Evolutionary conservation across 208 protist species (phyloP), one percentile per base, ranked within the genome.

Genomic region (Wallacemonas sp.): DNA sequence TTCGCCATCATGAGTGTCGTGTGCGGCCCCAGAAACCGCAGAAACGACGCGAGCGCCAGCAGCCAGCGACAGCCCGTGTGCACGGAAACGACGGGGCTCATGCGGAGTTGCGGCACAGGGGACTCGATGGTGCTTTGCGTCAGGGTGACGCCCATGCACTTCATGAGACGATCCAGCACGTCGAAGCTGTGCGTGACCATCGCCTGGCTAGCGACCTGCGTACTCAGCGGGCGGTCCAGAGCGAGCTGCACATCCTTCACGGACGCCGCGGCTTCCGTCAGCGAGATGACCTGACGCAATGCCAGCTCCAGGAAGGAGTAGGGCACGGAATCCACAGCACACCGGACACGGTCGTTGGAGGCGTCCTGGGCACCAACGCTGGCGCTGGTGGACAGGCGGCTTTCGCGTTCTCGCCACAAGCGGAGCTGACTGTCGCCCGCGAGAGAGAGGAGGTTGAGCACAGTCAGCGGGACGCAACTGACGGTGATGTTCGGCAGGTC

Each of bases 1-100:
- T 94, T 94, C 14, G 88, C 72, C n/a, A 85, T 87, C 24, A 94
- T 81, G 11, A 88, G 60, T 1, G 87, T 93, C 2, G 80, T 80
- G 41, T 89, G 64, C n/a, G 44, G 36, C 1, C 86, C 83, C 61
- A 96, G 77, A 44, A 90, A 87, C 3, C 71, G 74, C 26, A 94
- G 72, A 23, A 94, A 77, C 5, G 76, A 81, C 5, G 73, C 72
- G 4, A 94, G 57, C 11, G 81, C 84, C 2, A 79, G 75, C n/a
- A 96, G 70, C 85, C 91, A 94, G 1, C 88, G 78, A 11, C 78
- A 78, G 2, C 61, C 61, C 9, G 76, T 85, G 21, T 65, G 68
- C 16, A 62, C 32, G 32, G 80, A 85, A 2, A 80, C 70, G 43
- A 27, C 8, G 34, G 11, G 2, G 38, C 62, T 68, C 43, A 60